Percentiles rank a stretch among this genome's conserved stretches.
Evolutionary conservation across 192 early-diverging fungal genomes (phyloP).

Genomic region (Rhizophlyctis rosea): DNA sequence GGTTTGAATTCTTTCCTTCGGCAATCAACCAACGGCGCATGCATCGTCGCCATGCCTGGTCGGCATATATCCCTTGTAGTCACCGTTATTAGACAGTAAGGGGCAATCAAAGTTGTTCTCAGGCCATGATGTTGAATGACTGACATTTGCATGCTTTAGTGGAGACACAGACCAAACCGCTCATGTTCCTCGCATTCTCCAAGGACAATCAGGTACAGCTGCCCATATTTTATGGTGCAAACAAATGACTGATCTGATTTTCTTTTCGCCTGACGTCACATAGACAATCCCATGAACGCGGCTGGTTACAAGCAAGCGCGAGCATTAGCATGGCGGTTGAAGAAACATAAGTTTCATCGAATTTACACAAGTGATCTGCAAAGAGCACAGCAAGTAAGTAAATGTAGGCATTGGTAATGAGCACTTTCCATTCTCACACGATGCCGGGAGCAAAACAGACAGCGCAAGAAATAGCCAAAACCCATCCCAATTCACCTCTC

Average conservation of each 20-base stretch:
- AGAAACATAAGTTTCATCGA: slow-evolving; percentile 40
- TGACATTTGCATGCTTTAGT: slow-evolving; percentile 14
- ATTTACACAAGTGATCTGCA: slow-evolving; percentile 48
- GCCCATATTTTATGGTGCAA: no score
- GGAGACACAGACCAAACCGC: slow-evolving; percentile 48
- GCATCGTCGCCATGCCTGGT: no score
- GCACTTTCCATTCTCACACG: background rate
- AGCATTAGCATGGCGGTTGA: slow-evolving; percentile 37
- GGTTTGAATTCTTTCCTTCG: no score
- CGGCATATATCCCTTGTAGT: slow-evolving; percentile 14
- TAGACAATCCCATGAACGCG: slow-evolving; percentile 37
- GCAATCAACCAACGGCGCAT: no score
- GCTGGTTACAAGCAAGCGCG: slow-evolving; percentile 36
- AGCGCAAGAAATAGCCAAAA: slow-evolving; percentile 38
- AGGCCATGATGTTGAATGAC: no score
- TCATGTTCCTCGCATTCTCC: slow-evolving; percentile 34
- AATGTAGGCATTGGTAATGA: background rate
- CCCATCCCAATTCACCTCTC: slow-evolving; percentile 31
- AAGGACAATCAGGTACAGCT: slow-evolving; percentile 41
- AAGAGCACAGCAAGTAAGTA: slow-evolving; percentile 37
- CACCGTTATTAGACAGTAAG: slow-evolving; percentile 28
- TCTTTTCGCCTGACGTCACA: background rate
- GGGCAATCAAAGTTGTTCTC: background rate
- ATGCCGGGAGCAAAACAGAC: slow-evolving; percentile 28
- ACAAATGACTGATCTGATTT: no score